Base-by-base conservation (phyloP, 2,329 filamentous ascomycete species). In the Claviceps sp. region DNA sequence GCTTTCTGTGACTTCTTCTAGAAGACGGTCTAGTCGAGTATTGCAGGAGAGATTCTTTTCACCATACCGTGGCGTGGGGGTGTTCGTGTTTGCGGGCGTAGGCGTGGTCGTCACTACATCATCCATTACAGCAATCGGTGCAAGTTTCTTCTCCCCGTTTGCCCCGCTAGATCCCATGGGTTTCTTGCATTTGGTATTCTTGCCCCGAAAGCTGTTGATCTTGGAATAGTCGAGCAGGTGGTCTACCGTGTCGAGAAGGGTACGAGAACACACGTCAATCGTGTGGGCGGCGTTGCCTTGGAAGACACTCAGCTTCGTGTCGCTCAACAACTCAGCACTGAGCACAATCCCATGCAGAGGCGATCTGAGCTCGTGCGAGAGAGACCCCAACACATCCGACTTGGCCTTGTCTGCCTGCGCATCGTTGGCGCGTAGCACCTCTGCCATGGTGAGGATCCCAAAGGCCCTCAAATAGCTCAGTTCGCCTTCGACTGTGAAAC, bases 261-360 rank as follows among this genome's bases (percentile, higher is more conserved):
- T 77, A 40, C 72, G 69, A 0, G 71, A 72, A 18, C 73, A 78
- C 1, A 68, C 70, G 50, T 77, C 70, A 40, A 79, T 74, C 2
- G 72, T 75, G 30, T 71, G 66, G 0, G 75, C 61, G 13, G 75
- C 66, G 14, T 73, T 71, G 2, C 67, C 64, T 55, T 79, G 76
- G 4, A 70, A 67, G 2, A 68, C 67, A 41, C 66, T 69, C 26
- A 79, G 65, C 0, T 64, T 54, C 0, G 75, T 78, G n/a, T 79
- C 75, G 5, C 72, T 69, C 0, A 82, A 58, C 4, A 81, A 61
- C 56, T 80, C 77, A 1, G 71, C 68, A 50, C 68, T 77, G 0
- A 76, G 72, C 0, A 83, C 63, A 30, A 83, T 74, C 2, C 79
- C 80, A 52, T 84, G 79, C 0, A 84, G 65, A 0, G 80, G 80